A percentile compares a stretch with the other conserved stretches of the same genome.
phyloP scores from a whole-genome alignment of 768 basidiomycete genomes.

The Saitozyma podzolica region DNA sequence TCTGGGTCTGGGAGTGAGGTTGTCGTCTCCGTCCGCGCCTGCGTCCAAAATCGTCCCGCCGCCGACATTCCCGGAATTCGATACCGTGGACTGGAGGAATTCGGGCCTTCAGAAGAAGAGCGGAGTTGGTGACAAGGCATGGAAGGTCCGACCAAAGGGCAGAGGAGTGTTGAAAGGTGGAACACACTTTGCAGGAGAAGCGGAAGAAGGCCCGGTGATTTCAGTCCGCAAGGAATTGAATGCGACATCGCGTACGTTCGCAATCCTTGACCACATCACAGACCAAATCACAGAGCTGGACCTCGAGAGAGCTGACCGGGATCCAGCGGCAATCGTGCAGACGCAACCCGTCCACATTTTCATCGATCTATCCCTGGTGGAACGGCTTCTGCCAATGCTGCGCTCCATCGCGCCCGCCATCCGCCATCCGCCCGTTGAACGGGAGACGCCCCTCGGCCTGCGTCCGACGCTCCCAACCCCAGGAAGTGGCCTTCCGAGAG shows the following conservation, averaged over 20 bases:
- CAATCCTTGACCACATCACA: no score
- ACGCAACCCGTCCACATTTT: constrained; percentile 70
- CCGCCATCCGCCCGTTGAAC: constrained; percentile 7
- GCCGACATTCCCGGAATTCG: constrained; percentile 42
- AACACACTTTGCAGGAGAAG: neutral
- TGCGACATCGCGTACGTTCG: no score
- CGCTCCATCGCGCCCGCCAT: constrained; percentile 26
- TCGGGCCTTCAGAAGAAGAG: constrained; percentile 27
- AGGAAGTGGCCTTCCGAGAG: no score
- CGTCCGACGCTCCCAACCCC: no score
- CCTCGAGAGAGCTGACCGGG: neutral
- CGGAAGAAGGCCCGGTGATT: constrained; percentile 18
- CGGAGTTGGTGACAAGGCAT: constrained; percentile 39
- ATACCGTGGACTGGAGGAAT: constrained; percentile 44
- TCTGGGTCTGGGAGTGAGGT: neutral
- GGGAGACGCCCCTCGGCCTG: neutral
- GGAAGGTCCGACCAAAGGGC: constrained; percentile 40
- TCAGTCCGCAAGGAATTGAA: neutral
- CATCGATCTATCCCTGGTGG: constrained; percentile 61
- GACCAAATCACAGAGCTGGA: no score
- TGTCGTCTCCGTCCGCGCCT: neutral
- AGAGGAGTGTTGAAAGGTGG: constrained; percentile 33
- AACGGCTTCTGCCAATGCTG: constrained; percentile 57
- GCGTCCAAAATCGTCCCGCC: neutral
- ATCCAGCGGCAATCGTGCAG: constrained; percentile 24